Conservation (phyloP, 2,329 filamentous ascomycete genomes). For the Didymosphaeria variabile region DNA sequence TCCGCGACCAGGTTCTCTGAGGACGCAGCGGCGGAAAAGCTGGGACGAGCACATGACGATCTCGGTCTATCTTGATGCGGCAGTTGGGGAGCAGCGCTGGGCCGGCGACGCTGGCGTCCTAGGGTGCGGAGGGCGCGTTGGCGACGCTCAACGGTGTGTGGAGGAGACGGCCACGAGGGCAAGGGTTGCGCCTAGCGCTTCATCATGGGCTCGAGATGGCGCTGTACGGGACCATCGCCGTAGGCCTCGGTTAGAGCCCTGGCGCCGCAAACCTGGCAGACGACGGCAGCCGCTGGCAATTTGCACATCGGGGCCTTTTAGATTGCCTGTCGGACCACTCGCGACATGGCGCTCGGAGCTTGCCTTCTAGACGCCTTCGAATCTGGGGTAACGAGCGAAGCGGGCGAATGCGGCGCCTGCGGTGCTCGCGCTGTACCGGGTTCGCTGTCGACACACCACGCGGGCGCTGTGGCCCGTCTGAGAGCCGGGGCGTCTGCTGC, state of each 20-base stretch:
- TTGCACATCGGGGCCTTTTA: conserved; percentile 29
- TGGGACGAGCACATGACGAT: conserved; percentile 41
- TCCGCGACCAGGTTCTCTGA: conserved; percentile 15
- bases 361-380: conserved; percentile 35
- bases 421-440: conserved; percentile 15
- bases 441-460: conserved; percentile 4
- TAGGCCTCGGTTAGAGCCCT: conserved; percentile 11
- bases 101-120: conserved; percentile 6
- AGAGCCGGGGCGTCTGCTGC: not conserved
- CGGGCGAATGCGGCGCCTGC: conserved; percentile 31
- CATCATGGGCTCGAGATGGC: conserved; percentile 1
- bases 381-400: conserved; percentile 44
- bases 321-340: conserved; percentile 29
- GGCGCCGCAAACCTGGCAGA: conserved; percentile 15
- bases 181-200: conserved; percentile 9
- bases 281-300: conserved; percentile 19
- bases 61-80: conserved; percentile 36
- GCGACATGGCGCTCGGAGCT: conserved; percentile 26
- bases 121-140: conserved; percentile 11
- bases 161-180: conserved; percentile 10
- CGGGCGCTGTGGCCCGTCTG: conserved; percentile 9
- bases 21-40: conserved; percentile 13
- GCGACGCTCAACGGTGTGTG: conserved; percentile 10
- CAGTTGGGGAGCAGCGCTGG: conserved; percentile 20
- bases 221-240: conserved; percentile 7